Evolutionary conservation across 169 alveolate species (phyloP).

Genomic region (Eimeria maxima): DNA sequence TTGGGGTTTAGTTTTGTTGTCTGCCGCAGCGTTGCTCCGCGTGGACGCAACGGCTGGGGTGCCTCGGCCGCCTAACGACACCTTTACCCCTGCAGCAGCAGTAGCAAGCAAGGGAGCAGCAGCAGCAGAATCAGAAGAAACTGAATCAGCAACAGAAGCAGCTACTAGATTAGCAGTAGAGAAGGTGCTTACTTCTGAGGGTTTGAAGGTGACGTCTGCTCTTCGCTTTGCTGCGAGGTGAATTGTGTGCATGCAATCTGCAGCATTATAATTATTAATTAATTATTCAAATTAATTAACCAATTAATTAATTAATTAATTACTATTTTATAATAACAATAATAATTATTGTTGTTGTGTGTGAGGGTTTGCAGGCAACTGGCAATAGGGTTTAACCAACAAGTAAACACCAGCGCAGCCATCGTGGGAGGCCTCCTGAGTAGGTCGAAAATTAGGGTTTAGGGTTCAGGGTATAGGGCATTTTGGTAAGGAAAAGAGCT

Average conservation of each 20-base stretch:
- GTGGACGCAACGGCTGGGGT: not conserved
- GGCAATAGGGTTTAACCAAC: not conserved
- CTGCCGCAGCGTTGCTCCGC: not conserved
- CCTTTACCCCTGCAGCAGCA: not conserved
- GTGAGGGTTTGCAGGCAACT: not conserved
- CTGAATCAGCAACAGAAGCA: slow-evolving; percentile 39
- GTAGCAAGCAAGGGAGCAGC: not conserved
- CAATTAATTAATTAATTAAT: too few relatives aligned
- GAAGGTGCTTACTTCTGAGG: slow-evolving; percentile 1
- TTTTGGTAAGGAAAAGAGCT: too few relatives aligned
- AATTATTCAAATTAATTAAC: too few relatives aligned
- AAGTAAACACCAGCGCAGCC: not conserved
- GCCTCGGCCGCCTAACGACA: not conserved
- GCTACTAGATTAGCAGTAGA: not conserved
- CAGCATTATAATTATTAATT: too few relatives aligned
- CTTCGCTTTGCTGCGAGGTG: not conserved
- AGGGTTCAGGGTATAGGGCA: slow-evolving; percentile 26
- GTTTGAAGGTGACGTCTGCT: not conserved
- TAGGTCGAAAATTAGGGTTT: slow-evolving; percentile 1
- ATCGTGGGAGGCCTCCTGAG: not conserved
- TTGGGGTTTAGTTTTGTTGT: not conserved
- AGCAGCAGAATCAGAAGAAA: slow-evolving; percentile 5
- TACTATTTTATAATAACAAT: too few relatives aligned
- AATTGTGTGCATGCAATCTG: too few relatives aligned
- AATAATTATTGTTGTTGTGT: too few relatives aligned